phyloP scores from a whole-genome alignment of 2,329 filamentous ascomycete genomes.

The Diplodia mutila region DNA sequence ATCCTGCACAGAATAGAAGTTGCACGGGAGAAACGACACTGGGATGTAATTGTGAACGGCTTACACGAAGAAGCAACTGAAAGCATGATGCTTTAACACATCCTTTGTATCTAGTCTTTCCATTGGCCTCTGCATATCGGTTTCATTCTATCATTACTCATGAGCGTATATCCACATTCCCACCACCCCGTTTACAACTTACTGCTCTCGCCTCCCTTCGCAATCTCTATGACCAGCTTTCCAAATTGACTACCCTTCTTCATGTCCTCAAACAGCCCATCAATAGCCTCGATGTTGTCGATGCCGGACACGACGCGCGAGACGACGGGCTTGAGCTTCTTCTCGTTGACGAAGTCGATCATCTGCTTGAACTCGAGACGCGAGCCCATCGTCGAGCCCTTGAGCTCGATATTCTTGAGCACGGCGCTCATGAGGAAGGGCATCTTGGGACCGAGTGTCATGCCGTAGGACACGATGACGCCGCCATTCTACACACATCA shows the following conservation, averaged over 20 bases:
- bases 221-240: conserved; percentile 66
- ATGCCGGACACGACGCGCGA: conserved; percentile 74
- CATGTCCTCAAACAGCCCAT: conserved; percentile 86
- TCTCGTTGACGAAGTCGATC: conserved; percentile 76
- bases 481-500: conserved; percentile 63
- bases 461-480: conserved; percentile 84
- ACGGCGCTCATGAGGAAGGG: conserved; percentile 83
- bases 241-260: conserved; percentile 85
- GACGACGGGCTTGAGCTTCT: conserved; percentile 76
- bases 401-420: conserved; percentile 83
- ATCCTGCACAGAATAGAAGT: no score
- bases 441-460: conserved; percentile 87
- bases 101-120: background rate
- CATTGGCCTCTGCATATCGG: background rate
- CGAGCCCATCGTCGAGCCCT: conserved; percentile 89
- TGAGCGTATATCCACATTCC: background rate
- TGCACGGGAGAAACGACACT: no score
- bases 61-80: no score
- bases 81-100: no score
- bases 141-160: conserved; percentile 20
- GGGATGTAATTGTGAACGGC: no score
- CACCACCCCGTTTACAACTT: conserved; percentile 35
- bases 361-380: conserved; percentile 88
- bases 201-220: conserved; percentile 33
- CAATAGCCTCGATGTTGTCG: conserved; percentile 76